Evolutionary conservation across 2,329 filamentous ascomycete species (phyloP), one percentile per base, ranked within the genome.

Genomic region (Aspergillus sp.): DNA sequence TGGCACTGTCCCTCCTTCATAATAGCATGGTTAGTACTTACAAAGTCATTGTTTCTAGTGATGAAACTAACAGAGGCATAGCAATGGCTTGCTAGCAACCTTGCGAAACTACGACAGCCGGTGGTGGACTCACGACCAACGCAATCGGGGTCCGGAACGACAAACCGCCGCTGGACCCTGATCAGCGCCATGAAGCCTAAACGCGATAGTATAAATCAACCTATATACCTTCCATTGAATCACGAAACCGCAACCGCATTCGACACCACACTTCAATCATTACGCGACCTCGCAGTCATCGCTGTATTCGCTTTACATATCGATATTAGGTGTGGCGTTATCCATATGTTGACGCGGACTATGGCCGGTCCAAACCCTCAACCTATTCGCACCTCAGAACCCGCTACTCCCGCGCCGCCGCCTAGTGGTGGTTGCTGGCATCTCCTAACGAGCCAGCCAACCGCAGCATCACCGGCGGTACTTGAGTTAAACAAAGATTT

Each of bases 41-140:
- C 22, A 4, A n/a, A 22, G 3, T 7, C 12, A 8, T 12, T 22
- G 45, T 15, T 30, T 18, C 18, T 15, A 1, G 15, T 39, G 22
- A 26, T 43, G 11, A 57, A 45, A 49, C 64, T 68, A 52, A 65
- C 48, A 20, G 43, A 6, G 43, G 48, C 57, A 17, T 48, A 80
- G 78, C 95, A 96, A 80, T 99, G 95, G 95, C 85, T 99, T 36
- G 87, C 90, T 18, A 88, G 88, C 65, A 95, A 93, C 76, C 86
- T 96, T 42, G 79, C 83, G n/a, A 82, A 90, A 56, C 81, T 99
- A 53, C 85, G 95, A 42, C 88, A 93, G 84, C 85, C 38, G 86
- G 91, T 72, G 86, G 85, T 32, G 83, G 86, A 62, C 76, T 63
- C 68, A 9, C 76, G 69, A 55, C 74, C 68, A 24, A 72, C 70